These are phyloP conservation scores for Aspergillus caelatus DNA, from an alignment of 2,329 filamentous ascomycete species.

Conservation along the genomic window DNA sequence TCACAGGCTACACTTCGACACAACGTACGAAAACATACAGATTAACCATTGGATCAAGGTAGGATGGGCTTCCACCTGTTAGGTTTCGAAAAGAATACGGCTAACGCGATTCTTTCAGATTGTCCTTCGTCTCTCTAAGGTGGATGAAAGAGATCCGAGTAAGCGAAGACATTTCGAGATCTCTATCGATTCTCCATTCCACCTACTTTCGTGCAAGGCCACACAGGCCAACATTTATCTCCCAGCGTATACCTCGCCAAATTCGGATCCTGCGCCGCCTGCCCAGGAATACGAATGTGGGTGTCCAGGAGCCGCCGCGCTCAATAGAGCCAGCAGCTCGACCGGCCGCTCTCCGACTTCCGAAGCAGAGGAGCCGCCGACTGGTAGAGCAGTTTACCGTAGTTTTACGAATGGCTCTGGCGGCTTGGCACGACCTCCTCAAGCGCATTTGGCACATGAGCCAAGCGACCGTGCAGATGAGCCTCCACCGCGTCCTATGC, in stretches of 20 bases:
- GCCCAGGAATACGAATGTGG: conserved; percentile 65
- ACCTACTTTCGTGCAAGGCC: conserved; percentile 89
- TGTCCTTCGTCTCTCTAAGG: conserved; percentile 86
- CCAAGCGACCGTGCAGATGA: conserved; percentile 48
- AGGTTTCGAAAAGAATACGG: not conserved
- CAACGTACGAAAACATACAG: conserved; percentile 90
- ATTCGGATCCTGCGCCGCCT: conserved; percentile 51
- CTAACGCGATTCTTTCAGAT: conserved; percentile 59
- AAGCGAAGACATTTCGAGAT: conserved; percentile 92
- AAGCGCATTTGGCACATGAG: conserved; percentile 54
- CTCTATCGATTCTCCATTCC: conserved; percentile 93
- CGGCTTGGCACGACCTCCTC: conserved; percentile 49
- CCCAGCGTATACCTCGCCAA: conserved; percentile 72
- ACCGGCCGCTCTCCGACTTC: conserved; percentile 22
- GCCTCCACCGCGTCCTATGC: conserved; percentile 69
- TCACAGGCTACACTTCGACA: conserved; percentile 79
- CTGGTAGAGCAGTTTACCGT: conserved; percentile 28
- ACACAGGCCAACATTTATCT: conserved; percentile 86
- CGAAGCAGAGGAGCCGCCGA: conserved; percentile 34
- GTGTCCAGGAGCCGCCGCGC: conserved; percentile 66
- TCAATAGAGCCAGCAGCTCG: conserved; percentile 32
- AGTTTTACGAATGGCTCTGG: conserved; percentile 45
- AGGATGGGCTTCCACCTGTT: conserved; percentile 18
- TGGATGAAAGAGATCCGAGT: conserved; percentile 74
- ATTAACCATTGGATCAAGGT: conserved; percentile 98